A percentile compares a stretch with the other conserved stretches of the same genome.
phyloP scores from a whole-genome alignment of 108 stramenopile species.

The Nitzschia sp. region DNA sequence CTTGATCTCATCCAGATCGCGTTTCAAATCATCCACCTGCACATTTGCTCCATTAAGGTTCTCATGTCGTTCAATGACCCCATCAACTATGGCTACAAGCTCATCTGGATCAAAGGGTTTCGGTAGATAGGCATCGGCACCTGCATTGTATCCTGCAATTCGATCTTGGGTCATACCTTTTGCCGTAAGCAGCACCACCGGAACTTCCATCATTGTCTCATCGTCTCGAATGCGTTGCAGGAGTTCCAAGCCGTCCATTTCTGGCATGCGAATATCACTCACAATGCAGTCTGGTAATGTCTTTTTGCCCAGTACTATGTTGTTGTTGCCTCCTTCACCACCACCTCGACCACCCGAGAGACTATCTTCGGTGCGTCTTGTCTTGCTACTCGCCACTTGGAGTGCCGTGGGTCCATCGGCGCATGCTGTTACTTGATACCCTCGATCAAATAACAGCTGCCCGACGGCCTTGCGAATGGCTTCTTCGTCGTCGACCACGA shows the following conservation, averaged over 20 bases:
- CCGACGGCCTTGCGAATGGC: constrained; percentile 68
- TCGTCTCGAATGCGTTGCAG: constrained; percentile 59
- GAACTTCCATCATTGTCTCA: constrained; percentile 43
- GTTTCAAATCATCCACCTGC: constrained; percentile 47
- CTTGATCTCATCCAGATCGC: constrained; percentile 68
- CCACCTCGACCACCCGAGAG: too few species aligned
- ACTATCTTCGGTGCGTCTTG: not conserved
- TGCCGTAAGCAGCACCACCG: constrained; percentile 80
- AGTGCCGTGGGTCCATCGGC: constrained; percentile 59
- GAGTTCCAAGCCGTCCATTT: constrained; percentile 71
- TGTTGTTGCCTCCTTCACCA: not conserved
- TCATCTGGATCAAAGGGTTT: constrained; percentile 91
- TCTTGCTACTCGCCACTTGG: constrained; percentile 44
- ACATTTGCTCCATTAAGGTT: constrained; percentile 20
- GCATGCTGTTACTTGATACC: constrained; percentile 75
- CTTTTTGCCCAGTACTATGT: too few species aligned
- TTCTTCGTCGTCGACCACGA: constrained; percentile 83
- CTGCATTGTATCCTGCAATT: constrained; percentile 74
- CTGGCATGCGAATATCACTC: constrained; percentile 59
- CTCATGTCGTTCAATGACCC: constrained; percentile 41
- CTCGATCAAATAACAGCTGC: constrained; percentile 62
- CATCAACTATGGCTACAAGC: constrained; percentile 72
- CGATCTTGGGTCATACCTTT: constrained; percentile 75
- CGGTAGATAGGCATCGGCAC: constrained; percentile 83
- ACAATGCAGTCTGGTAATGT: constrained; percentile 57